These are phyloP conservation scores for Aurifilum marmelostoma DNA, from an alignment of 2,329 filamentous ascomycete genomes.

Conservation along the genomic window DNA sequence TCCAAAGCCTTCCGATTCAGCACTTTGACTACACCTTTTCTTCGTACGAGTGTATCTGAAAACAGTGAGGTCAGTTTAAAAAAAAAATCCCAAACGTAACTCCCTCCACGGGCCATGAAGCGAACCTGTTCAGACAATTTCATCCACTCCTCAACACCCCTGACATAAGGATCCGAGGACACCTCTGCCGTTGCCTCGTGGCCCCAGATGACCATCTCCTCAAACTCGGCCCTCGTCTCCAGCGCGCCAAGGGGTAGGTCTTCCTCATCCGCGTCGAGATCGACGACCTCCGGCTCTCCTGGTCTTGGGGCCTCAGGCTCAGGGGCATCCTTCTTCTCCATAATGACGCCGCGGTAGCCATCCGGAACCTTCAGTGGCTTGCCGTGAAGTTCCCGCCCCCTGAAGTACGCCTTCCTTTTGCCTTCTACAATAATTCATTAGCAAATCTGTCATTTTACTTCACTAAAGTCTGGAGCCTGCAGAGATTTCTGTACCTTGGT, in stretches of 20 bases:
- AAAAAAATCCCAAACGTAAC: neutral
- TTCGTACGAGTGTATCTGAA: constrained; percentile 28
- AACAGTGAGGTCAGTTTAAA: constrained; percentile 6
- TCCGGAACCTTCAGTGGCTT: constrained; percentile 67
- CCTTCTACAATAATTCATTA: constrained; percentile 46
- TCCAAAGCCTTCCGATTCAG: no score
- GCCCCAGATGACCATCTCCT: constrained; percentile 80
- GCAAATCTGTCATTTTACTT: neutral
- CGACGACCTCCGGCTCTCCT: constrained; percentile 35
- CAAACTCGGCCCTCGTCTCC: constrained; percentile 69
- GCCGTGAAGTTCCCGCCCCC: constrained; percentile 78
- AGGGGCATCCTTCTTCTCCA: constrained; percentile 49
- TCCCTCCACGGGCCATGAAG: neutral
- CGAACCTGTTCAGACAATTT: constrained; percentile 59
- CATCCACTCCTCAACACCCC: constrained; percentile 81
- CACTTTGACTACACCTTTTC: constrained; percentile 11
- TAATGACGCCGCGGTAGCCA: constrained; percentile 70
- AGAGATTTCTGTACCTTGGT: constrained; percentile 29
- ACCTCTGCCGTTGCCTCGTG: constrained; percentile 71
- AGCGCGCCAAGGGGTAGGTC: constrained; percentile 59
- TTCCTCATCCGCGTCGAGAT: constrained; percentile 48
- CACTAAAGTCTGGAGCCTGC: neutral
- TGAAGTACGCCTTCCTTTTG: constrained; percentile 67
- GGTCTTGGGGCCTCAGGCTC: constrained; percentile 36
- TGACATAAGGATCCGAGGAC: constrained; percentile 69